Evolutionary conservation across 2,329 filamentous ascomycete genomes (phyloP).

Genomic region (Aspergillus fijiensis): DNA sequence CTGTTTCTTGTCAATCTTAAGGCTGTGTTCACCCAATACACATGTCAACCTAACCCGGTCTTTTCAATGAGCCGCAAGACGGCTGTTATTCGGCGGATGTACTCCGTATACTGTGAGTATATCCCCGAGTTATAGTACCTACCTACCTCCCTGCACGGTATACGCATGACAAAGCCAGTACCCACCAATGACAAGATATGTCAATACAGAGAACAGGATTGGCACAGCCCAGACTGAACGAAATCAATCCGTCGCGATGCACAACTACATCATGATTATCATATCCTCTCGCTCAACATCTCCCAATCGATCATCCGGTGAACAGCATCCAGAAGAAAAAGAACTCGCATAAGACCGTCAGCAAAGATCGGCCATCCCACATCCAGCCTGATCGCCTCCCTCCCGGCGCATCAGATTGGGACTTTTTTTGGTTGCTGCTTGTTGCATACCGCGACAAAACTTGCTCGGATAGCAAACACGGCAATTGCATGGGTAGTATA

Average conservation of each 20-base stretch:
- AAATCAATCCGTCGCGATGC: neutral
- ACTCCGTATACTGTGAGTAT: too few relatives aligned
- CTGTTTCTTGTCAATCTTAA: too few relatives aligned
- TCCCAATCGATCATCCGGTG: neutral
- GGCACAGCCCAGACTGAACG: neutral
- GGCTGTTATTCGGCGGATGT: too few relatives aligned
- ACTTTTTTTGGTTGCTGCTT: neutral
- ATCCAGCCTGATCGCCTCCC: neutral
- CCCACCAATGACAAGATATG: neutral
- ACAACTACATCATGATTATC: neutral
- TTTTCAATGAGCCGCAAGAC: too few relatives aligned
- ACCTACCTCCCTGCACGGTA: too few relatives aligned
- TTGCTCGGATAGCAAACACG: neutral
- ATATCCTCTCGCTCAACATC: neutral
- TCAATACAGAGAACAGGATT: neutral
- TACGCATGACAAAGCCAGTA: constrained; percentile 1
- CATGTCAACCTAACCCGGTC: too few relatives aligned
- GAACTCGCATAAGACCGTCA: neutral
- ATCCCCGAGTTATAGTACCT: too few relatives aligned
- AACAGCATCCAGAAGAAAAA: neutral
- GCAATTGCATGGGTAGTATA: neutral
- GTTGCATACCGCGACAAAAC: neutral
- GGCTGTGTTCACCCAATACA: neutral
- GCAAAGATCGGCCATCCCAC: neutral
- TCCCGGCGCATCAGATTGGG: neutral